Conservation (phyloP, 2,329 filamentous ascomycete genomes). For the Phialocephala sp. region DNA sequence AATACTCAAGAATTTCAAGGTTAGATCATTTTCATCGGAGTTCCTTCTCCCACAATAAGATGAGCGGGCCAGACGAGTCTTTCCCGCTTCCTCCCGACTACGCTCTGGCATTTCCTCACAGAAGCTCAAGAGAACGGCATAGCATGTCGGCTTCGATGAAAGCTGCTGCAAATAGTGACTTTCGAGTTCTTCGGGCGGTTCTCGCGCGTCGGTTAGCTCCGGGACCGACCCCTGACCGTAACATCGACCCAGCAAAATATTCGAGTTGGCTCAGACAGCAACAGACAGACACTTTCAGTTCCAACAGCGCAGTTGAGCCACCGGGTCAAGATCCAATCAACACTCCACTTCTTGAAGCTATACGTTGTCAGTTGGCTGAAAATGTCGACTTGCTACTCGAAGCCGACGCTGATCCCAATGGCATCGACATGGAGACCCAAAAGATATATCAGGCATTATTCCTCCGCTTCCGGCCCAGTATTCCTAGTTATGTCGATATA, state of each 20-base stretch:
- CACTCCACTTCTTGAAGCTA: constrained; percentile 1
- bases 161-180: neutral
- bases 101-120: neutral
- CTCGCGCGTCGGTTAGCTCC: neutral
- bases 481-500: neutral
- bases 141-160: neutral
- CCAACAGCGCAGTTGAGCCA: neutral
- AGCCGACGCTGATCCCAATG: constrained; percentile 6
- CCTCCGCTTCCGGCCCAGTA: constrained; percentile 3
- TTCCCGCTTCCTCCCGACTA: neutral
- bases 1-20: too few species aligned
- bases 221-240: neutral
- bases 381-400: constrained; percentile 5
- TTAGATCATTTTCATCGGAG: neutral
- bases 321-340: neutral
- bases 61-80: neutral
- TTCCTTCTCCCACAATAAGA: neutral
- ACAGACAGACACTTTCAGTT: neutral
- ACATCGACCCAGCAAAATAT: neutral
- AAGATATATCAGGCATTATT: constrained; percentile 5
- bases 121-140: neutral
- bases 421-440: constrained; percentile 6
- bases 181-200: neutral
- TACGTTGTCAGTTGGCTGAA: constrained; percentile 10
- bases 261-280: neutral